Percentiles rank a stretch among this genome's conserved stretches.
phyloP scores from a whole-genome alignment of 1,284 basidiomycete genomes.

The Ceratobasidium theobromae region DNA sequence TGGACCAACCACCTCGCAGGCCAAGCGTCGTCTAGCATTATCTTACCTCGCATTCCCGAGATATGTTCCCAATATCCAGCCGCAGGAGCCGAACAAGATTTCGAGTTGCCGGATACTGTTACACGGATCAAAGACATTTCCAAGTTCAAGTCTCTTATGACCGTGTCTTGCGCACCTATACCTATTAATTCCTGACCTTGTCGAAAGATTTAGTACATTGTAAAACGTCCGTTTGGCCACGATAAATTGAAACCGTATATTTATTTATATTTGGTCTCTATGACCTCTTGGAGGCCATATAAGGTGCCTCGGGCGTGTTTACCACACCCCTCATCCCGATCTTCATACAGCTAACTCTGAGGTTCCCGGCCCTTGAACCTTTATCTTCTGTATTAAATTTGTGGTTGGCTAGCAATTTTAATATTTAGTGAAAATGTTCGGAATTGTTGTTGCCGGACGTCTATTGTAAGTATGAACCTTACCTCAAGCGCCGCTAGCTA shows the following conservation, averaged over 20 bases:
- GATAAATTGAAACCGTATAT: too few species aligned
- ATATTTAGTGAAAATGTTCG: slow-evolving; percentile 37
- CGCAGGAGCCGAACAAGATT: slow-evolving; percentile 44
- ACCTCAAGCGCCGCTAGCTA: too few species aligned
- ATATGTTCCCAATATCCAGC: slow-evolving; percentile 53
- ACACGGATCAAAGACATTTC: slow-evolving; percentile 69
- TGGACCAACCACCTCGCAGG: slow-evolving; percentile 59
- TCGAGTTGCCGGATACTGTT: slow-evolving; percentile 53
- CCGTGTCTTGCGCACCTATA: slow-evolving; percentile 46
- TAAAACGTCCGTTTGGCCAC: not conserved
- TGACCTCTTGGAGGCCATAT: too few species aligned
- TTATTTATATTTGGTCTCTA: too few species aligned
- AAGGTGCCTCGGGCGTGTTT: too few species aligned
- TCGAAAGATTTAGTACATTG: not conserved
- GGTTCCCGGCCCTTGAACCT: too few species aligned
- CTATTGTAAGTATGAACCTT: slow-evolving; percentile 37
- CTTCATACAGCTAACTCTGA: too few species aligned
- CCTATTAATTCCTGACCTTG: slow-evolving; percentile 41
- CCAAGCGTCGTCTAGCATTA: slow-evolving; percentile 52
- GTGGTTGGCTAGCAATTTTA: too few species aligned
- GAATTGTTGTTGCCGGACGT: slow-evolving; percentile 38
- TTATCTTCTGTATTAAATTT: too few species aligned
- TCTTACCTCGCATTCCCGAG: slow-evolving; percentile 38
- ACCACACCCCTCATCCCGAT: too few species aligned
- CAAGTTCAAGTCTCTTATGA: slow-evolving; percentile 67